Conservation (phyloP, 768 basidiomycete genomes). For the Cantharellus anzutake region DNA sequence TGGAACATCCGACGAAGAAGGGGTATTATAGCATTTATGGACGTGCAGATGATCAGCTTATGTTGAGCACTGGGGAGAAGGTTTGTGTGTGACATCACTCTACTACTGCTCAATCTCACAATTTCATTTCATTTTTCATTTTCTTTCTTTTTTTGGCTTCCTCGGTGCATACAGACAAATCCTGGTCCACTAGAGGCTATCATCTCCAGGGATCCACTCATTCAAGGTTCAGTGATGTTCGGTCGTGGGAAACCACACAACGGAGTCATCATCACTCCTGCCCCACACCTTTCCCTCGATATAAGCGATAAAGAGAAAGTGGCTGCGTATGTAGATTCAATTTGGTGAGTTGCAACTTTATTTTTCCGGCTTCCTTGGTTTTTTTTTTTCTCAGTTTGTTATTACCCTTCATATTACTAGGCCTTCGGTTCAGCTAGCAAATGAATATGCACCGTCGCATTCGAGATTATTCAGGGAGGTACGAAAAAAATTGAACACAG, state of each 20-base stretch:
- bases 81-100: not conserved
- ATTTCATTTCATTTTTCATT: not conserved
- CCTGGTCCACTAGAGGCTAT: constrained; percentile 18
- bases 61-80: constrained; percentile 18
- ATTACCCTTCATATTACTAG: not conserved
- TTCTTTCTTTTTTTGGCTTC: not conserved
- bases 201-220: constrained; percentile 18
- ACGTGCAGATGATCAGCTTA: constrained; percentile 28
- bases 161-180: constrained; percentile 11
- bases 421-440: constrained; percentile 8
- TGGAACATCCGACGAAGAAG: constrained; percentile 22
- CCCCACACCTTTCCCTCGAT: not conserved
- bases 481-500: not conserved
- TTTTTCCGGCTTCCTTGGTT: not conserved
- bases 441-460: constrained; percentile 12
- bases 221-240: constrained; percentile 21
- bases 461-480: constrained; percentile 7
- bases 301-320: not conserved
- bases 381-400: not conserved
- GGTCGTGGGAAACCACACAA: constrained; percentile 20
- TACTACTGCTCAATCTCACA: not conserved
- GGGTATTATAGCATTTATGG: constrained; percentile 23
- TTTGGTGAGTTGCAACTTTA: constrained; percentile 3
- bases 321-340: constrained; percentile 2
- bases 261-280: constrained; percentile 25